phyloP scores from a whole-genome alignment of 306 rosid genomes.

The Potentilla sterilis region DNA sequence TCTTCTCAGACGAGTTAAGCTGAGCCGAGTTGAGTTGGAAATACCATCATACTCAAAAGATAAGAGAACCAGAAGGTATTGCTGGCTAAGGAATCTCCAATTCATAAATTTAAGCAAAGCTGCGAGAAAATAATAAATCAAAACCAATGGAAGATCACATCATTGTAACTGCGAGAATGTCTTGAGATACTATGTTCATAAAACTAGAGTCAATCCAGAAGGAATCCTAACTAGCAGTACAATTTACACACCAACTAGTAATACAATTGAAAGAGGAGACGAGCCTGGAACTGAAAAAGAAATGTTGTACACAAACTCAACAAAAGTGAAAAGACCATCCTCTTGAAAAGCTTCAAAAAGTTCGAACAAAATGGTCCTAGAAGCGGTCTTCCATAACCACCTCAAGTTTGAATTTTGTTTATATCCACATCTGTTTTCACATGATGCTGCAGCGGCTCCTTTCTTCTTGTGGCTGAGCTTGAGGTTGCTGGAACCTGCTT shows the following conservation, averaged over 20 bases:
- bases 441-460: constrained; percentile 83
- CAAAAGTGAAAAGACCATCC: constrained; percentile 21
- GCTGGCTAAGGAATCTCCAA: not conserved
- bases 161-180: constrained; percentile 13
- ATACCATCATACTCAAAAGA: not conserved
- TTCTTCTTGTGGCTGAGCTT: constrained; percentile 83
- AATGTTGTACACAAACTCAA: constrained; percentile 40
- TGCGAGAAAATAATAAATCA: too few species aligned
- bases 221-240: constrained; percentile 12
- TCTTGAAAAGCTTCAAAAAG: constrained; percentile 17
- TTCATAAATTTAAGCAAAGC: not conserved
- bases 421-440: constrained; percentile 44
- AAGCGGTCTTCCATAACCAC: constrained; percentile 27
- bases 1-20: not conserved
- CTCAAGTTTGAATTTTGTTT: constrained; percentile 5
- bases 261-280: constrained; percentile 9
- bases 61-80: not conserved
- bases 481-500: constrained; percentile 64
- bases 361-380: constrained; percentile 16
- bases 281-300: constrained; percentile 6
- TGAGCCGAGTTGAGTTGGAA: not conserved
- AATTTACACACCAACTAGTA: constrained; percentile 37
- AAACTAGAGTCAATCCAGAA: constrained; percentile 1
- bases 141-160: not conserved
- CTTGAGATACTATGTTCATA: not conserved